Conservation (phyloP, 306 rosid genomes). For the Hippophae rhamnoides region DNA sequence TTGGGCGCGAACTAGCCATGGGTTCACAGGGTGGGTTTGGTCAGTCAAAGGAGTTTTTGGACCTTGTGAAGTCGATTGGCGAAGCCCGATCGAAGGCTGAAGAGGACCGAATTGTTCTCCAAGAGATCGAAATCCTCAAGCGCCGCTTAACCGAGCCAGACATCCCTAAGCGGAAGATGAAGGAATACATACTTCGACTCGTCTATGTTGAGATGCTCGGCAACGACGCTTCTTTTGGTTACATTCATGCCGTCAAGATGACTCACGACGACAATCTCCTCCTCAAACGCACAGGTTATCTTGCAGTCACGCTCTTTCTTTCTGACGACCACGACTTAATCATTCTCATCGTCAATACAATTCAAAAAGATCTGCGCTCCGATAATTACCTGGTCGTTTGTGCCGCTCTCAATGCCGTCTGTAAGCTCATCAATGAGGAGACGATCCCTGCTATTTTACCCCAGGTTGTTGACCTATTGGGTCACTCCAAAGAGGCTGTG, state of each 20-base stretch:
- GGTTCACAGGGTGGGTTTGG: conserved; percentile 98
- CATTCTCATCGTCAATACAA: conserved; percentile 86
- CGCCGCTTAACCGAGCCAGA: conserved; percentile 75
- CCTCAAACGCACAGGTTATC: conserved; percentile 84
- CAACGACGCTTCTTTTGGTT: conserved; percentile 81
- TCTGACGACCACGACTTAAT: conserved; percentile 79
- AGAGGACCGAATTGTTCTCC: conserved; percentile 82
- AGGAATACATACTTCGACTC: conserved; percentile 82
- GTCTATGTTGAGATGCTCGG: conserved; percentile 94
- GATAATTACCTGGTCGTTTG: conserved; percentile 81
- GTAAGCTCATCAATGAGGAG: conserved; percentile 77
- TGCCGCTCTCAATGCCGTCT: conserved; percentile 80
- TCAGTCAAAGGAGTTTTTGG: conserved; percentile 83
- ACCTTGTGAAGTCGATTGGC: conserved; percentile 88
- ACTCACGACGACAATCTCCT: conserved; percentile 68
- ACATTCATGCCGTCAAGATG: conserved; percentile 97
- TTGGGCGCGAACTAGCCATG: conserved; percentile 94
- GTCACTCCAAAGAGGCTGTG: conserved; percentile 71
- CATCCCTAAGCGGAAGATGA: conserved; percentile 90
- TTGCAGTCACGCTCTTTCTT: conserved; percentile 86
- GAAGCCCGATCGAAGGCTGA: conserved; percentile 97
- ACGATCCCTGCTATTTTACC: conserved; percentile 93
- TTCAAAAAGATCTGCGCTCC: conserved; percentile 80
- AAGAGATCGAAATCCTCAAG: conserved; percentile 86
- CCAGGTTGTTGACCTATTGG: conserved; percentile 68